These are phyloP conservation scores for Glutinoglossum americanum DNA, from an alignment of 495 filamentous ascomycete genomes.

Conservation along the genomic window DNA sequence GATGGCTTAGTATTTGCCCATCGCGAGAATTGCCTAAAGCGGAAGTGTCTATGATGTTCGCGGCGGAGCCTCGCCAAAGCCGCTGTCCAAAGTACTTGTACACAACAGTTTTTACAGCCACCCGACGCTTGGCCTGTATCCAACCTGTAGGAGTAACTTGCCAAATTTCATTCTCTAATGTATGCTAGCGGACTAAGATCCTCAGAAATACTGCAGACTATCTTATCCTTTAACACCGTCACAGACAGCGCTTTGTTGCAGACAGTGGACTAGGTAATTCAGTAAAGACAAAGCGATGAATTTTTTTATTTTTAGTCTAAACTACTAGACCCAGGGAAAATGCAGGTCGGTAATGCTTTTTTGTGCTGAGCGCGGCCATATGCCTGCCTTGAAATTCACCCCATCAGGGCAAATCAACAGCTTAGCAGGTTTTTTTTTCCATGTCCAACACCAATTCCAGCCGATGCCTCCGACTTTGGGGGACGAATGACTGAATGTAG, in stretches of 20 bases:
- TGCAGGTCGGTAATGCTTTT: slow-evolving; percentile 1
- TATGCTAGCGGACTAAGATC: background rate
- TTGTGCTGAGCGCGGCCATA: background rate
- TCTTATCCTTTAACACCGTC: too few relatives aligned
- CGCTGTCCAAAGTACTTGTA: too few relatives aligned
- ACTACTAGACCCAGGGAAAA: background rate
- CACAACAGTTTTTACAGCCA: too few relatives aligned
- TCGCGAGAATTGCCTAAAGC: slow-evolving; percentile 1
- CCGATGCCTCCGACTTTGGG: background rate
- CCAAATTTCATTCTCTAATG: background rate
- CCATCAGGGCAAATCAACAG: background rate
- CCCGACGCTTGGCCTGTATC: background rate
- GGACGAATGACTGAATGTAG: background rate
- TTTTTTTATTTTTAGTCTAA: background rate
- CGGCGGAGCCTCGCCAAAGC: background rate
- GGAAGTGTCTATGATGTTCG: background rate
- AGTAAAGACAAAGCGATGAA: slow-evolving; percentile 1
- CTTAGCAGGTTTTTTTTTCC: background rate
- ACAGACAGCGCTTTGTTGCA: too few relatives aligned
- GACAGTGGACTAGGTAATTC: background rate
- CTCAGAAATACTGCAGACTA: too few relatives aligned
- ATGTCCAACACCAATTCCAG: background rate
- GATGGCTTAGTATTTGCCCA: background rate
- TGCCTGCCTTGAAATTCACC: background rate
- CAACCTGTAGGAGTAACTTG: background rate